Conservation (phyloP, 129 eudicot genomes). For the Helianthus annuus region DNA sequence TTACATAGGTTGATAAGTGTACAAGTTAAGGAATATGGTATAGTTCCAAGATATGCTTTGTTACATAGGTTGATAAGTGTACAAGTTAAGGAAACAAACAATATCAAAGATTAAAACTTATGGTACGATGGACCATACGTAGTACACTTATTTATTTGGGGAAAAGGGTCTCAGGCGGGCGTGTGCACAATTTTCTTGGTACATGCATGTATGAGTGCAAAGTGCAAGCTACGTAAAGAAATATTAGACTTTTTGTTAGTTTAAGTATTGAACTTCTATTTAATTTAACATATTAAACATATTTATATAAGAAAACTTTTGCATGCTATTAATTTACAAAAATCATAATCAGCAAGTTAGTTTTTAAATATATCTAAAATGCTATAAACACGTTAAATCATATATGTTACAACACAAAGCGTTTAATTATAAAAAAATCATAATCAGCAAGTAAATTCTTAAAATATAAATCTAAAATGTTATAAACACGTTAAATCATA, state of each 20-base stretch:
- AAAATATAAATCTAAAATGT: too few relatives aligned
- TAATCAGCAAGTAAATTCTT: neutral
- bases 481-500: too few relatives aligned
- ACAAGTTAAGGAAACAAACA: constrained; percentile 31
- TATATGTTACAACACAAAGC: too few relatives aligned
- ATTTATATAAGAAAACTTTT: neutral
- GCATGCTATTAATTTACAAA: neutral
- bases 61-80: constrained; percentile 22
- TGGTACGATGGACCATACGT: constrained; percentile 20
- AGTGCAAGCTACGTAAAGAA: neutral
- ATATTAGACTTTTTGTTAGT: neutral
- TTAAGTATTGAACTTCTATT: neutral
- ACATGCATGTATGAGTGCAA: constrained; percentile 19
- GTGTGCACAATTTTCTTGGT: constrained; percentile 28
- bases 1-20: constrained; percentile 22
- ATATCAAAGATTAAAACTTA: constrained; percentile 10
- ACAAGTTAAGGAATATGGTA: constrained; percentile 24
- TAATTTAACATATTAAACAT: neutral
- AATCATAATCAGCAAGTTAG: neutral
- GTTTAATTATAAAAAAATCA: neutral
- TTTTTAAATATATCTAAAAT: too few relatives aligned
- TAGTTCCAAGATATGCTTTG: constrained; percentile 20
- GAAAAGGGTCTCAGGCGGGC: constrained; percentile 1
- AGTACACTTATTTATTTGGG: constrained; percentile 18
- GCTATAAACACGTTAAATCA: too few relatives aligned